phyloP scores from a whole-genome alignment of 2,329 filamentous ascomycete genomes.

The Ceratocystis cacaofunesta region DNA sequence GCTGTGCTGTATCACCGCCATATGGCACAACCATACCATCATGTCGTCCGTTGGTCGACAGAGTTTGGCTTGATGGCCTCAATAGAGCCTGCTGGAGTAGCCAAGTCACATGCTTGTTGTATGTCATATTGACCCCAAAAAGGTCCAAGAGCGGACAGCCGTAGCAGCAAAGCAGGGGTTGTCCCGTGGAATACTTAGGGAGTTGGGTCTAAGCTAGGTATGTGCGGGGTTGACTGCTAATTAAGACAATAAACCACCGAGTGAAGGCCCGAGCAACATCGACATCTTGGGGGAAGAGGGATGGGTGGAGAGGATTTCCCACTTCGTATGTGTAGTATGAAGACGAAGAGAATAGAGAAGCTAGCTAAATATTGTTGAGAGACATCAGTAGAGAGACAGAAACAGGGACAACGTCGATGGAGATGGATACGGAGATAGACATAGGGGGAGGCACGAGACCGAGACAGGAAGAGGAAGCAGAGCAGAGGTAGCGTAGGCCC shows the following conservation, averaged over 20 bases:
- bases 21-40: too few species aligned
- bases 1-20: background rate
- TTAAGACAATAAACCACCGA: slow-evolving; percentile 1
- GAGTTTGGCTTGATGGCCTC: too few species aligned
- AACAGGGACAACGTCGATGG: background rate
- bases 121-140: background rate
- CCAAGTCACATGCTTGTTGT: background rate
- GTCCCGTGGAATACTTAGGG: background rate
- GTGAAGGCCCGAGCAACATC: slow-evolving; percentile 2
- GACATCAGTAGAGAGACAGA: background rate
- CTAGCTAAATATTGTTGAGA: background rate
- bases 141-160: background rate
- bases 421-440: background rate
- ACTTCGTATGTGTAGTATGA: background rate
- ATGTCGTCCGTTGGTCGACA: too few species aligned
- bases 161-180: background rate
- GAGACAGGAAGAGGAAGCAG: background rate
- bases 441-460: background rate
- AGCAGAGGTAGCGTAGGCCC: background rate
- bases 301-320: background rate
- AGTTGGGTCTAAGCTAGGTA: background rate
- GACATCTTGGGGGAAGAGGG: background rate
- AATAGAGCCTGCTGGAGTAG: too few species aligned
- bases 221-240: background rate
- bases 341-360: background rate